Conservation (phyloP, 2,329 filamentous ascomycete species). For the Aspergillus bombycis region DNA sequence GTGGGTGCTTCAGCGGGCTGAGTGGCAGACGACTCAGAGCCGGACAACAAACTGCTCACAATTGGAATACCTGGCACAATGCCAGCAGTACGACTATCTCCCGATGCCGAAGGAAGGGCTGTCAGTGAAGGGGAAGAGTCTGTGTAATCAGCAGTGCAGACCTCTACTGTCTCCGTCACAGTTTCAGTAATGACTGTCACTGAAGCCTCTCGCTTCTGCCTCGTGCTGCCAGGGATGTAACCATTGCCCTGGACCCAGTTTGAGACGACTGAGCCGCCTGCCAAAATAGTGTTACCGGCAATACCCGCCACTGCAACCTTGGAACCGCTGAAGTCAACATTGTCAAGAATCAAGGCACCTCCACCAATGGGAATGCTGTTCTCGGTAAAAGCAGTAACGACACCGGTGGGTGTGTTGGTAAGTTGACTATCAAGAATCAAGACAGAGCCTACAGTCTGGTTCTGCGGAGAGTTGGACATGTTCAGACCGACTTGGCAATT, state of each 20-base stretch:
- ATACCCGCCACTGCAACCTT: constrained; percentile 66
- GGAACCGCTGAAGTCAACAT: constrained; percentile 79
- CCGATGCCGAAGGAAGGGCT: constrained; percentile 1
- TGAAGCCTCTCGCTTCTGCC: constrained; percentile 31
- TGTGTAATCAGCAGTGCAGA: constrained; percentile 23
- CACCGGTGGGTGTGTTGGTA: constrained; percentile 72
- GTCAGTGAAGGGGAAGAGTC: constrained; percentile 1
- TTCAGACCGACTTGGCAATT: constrained; percentile 76
- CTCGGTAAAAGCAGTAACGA: constrained; percentile 73
- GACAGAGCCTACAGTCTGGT: constrained; percentile 83
- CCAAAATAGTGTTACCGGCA: constrained; percentile 64
- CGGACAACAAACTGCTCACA: constrained; percentile 14
- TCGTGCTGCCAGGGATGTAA: constrained; percentile 53
- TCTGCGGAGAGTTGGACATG: constrained; percentile 67
- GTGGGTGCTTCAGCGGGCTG: neutral
- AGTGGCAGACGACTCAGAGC: neutral
- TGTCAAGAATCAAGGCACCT: constrained; percentile 82
- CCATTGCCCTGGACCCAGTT: constrained; percentile 80
- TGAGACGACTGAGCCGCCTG: constrained; percentile 68
- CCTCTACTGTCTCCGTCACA: constrained; percentile 24
- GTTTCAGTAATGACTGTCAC: constrained; percentile 18
- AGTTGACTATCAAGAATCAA: constrained; percentile 81
- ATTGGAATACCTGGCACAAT: neutral
- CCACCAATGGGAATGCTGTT: constrained; percentile 68
- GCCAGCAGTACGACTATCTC: neutral